Conservation (phyloP, 768 basidiomycete species). For the Lentinula aciculospora region DNA sequence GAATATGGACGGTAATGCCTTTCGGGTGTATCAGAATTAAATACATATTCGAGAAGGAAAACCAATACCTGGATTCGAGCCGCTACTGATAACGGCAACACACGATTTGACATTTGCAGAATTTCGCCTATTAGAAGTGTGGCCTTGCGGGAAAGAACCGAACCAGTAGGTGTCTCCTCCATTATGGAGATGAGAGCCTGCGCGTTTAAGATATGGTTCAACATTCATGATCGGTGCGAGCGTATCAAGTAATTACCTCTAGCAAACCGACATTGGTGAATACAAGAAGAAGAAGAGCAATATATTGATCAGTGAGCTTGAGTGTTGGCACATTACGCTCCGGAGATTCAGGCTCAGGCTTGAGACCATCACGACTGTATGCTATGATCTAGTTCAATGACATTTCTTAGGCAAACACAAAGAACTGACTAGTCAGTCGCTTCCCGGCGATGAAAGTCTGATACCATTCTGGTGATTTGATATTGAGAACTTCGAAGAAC, state of each 20-base stretch:
- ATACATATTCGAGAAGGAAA: not conserved
- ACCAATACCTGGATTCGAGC: slow-evolving; percentile 71
- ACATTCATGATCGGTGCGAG: not conserved
- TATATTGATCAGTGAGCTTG: slow-evolving; percentile 89
- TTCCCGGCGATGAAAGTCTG: slow-evolving; percentile 88
- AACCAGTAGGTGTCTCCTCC: slow-evolving; percentile 70
- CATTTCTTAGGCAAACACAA: not conserved
- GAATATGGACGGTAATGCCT: slow-evolving; percentile 86
- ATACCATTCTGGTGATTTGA: slow-evolving; percentile 91
- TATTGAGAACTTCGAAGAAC: slow-evolving; percentile 90
- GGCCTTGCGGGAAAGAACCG: slow-evolving; percentile 80
- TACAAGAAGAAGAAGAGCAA: slow-evolving; percentile 77
- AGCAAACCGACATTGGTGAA: slow-evolving; percentile 84
- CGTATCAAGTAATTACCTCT: slow-evolving; percentile 52
- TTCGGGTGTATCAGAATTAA: slow-evolving; percentile 5
- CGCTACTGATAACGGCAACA: slow-evolving; percentile 77
- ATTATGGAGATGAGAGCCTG: slow-evolving; percentile 85
- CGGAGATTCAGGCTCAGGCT: slow-evolving; percentile 24
- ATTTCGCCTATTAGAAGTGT: slow-evolving; percentile 89
- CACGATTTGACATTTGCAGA: slow-evolving; percentile 80
- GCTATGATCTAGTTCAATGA: slow-evolving; percentile 30
- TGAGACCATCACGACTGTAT: slow-evolving; percentile 50
- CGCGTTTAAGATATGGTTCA: slow-evolving; percentile 5
- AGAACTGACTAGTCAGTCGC: slow-evolving; percentile 70
- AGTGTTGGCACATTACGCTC: slow-evolving; percentile 53